Conservation (phyloP, 2,329 filamentous ascomycete species). For the Amauroascus niger region DNA sequence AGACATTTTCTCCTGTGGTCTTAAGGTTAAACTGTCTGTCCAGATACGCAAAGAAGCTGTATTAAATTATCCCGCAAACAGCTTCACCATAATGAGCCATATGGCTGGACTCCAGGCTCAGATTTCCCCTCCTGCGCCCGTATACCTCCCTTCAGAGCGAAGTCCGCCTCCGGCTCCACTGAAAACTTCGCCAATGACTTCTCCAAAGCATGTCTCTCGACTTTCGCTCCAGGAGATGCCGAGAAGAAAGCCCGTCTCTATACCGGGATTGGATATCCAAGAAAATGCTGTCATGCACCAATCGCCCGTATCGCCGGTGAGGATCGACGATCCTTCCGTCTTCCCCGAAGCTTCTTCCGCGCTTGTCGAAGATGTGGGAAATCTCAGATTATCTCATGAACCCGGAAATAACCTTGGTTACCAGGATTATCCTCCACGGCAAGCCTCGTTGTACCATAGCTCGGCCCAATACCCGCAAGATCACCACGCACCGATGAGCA, state of each 20-base stretch:
- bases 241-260: conserved; percentile 23
- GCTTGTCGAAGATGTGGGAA: conserved; percentile 22
- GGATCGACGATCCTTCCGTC: conserved; percentile 24
- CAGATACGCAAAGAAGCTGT: neutral
- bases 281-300: conserved; percentile 24
- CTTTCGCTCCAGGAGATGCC: conserved; percentile 15
- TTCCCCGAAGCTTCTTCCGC: conserved; percentile 25
- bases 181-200: conserved; percentile 15
- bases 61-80: neutral
- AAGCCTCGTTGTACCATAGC: neutral
- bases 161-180: conserved; percentile 17
- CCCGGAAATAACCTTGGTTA: neutral
- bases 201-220: conserved; percentile 19
- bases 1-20: too few relatives aligned
- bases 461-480: neutral
- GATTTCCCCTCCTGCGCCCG: conserved; percentile 36
- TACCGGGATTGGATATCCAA: conserved; percentile 18
- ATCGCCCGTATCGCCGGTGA: conserved; percentile 28
- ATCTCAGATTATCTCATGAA: conserved; percentile 12
- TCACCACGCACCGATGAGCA: conserved; percentile 11
- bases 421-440: conserved; percentile 3
- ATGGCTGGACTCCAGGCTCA: conserved; percentile 19
- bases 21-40: neutral
- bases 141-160: conserved; percentile 27
- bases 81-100: neutral